Conservation (phyloP, 371 early-diverging fungal genomes). For the Zychaea mexicana region DNA sequence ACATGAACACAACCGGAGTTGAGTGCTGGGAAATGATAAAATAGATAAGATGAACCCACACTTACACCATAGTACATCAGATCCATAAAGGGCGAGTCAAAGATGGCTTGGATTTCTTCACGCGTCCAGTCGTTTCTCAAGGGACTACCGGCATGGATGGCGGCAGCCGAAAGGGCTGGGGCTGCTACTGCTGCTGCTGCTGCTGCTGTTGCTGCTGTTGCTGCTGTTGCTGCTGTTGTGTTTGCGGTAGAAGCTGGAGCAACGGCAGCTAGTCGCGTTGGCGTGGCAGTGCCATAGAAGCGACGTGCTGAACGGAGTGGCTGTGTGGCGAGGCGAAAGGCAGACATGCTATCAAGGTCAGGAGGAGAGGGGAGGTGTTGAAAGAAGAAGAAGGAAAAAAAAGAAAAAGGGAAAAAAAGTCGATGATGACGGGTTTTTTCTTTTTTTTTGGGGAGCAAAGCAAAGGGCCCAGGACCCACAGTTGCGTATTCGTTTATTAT, state of each 20-base stretch:
- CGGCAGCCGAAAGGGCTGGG: conserved; percentile 57
- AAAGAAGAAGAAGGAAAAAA: conserved; percentile 4
- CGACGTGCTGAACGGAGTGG: conserved; percentile 39
- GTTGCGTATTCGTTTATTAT: no score
- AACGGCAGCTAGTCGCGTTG: conserved; percentile 58
- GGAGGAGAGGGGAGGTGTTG: conserved; percentile 26
- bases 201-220: conserved; percentile 24
- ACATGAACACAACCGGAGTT: background rate
- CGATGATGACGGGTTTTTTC: background rate
- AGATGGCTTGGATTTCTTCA: conserved; percentile 78
- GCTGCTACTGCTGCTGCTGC: conserved; percentile 19
- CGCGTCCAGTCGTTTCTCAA: conserved; percentile 76
- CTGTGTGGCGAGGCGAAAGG: conserved; percentile 41
- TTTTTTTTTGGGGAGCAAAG: background rate
- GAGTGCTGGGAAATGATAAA: no score
- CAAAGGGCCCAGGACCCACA: background rate
- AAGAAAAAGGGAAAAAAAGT: background rate
- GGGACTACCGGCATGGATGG: conserved; percentile 58
- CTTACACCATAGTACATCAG: conserved; percentile 77
- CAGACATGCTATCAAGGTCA: conserved; percentile 39
- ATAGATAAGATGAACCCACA: no score
- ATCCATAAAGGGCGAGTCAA: conserved; percentile 83
- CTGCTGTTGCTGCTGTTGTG: conserved; percentile 17
- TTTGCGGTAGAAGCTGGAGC: conserved; percentile 29
- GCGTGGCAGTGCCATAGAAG: conserved; percentile 50